Conservation (phyloP, 1,284 basidiomycete species). For the Cryptococcus maquisensis region DNA sequence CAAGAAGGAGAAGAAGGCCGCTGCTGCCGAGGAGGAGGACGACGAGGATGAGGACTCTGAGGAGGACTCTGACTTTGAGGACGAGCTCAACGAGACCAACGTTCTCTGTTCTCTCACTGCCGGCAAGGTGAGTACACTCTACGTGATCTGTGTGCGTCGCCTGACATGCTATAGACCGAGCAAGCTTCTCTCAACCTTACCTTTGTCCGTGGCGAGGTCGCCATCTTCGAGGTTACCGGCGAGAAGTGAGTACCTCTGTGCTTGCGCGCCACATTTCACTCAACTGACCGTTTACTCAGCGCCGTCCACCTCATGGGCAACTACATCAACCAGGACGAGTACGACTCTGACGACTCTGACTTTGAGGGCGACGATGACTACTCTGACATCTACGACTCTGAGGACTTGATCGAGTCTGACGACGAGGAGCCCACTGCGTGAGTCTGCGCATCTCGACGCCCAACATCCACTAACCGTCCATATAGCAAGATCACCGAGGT, state of each 20-base stretch:
- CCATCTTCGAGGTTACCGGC: conserved; percentile 69
- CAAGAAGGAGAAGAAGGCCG: neutral
- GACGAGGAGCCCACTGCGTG: conserved; percentile 45
- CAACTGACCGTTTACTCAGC: conserved; percentile 49
- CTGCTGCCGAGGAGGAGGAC: conserved; percentile 23
- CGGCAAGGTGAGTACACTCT: conserved; percentile 40
- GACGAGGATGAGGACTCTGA: conserved; percentile 46
- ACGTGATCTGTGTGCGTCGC: neutral
- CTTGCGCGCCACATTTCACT: too few species aligned
- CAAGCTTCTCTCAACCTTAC: conserved; percentile 72
- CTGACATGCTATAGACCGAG: conserved; percentile 59
- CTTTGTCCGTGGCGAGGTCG: conserved; percentile 67
- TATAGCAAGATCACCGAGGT: conserved; percentile 41
- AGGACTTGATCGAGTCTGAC: conserved; percentile 53
- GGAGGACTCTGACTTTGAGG: conserved; percentile 50
- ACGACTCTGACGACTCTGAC: conserved; percentile 47
- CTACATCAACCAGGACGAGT: conserved; percentile 61
- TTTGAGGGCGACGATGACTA: conserved; percentile 50
- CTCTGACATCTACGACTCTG: conserved; percentile 47
- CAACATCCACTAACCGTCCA: neutral
- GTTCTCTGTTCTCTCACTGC: conserved; percentile 54
- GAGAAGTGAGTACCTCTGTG: conserved; percentile 60
- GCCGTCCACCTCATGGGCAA: conserved; percentile 83
- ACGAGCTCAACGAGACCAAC: conserved; percentile 49
- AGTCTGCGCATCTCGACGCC: conserved; percentile 4